Percentiles rank a stretch among this genome's conserved stretches.
Evolutionary conservation across 371 early-diverging fungal species (phyloP).

Genomic region (Chytridium lagenaria): DNA sequence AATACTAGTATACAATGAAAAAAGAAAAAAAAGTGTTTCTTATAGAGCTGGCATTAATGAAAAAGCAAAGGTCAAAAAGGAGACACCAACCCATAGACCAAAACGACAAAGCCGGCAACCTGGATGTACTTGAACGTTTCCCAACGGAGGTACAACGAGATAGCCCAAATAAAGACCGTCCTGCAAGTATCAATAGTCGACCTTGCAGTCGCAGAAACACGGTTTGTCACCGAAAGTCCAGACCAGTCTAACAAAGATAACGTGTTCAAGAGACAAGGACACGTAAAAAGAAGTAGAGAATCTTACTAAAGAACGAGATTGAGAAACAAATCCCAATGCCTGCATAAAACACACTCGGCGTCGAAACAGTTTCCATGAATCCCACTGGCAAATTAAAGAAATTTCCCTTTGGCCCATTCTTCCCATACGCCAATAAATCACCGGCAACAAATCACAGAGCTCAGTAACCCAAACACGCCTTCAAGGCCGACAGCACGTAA

Average conservation of each 20-base stretch:
- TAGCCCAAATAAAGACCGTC: slow-evolving; percentile 95
- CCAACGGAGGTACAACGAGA: slow-evolving; percentile 89
- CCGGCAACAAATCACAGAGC: slow-evolving; percentile 75
- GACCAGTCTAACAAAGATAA: slow-evolving; percentile 85
- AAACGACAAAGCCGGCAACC: slow-evolving; percentile 81
- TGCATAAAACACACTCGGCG: slow-evolving; percentile 72
- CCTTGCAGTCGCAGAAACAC: slow-evolving; percentile 85
- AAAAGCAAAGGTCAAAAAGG: too few species aligned
- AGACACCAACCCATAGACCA: slow-evolving; percentile 72
- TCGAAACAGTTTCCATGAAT: slow-evolving; percentile 45
- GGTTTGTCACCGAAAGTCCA: slow-evolving; percentile 88
- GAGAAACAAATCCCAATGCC: slow-evolving; percentile 83
- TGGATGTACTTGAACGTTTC: slow-evolving; percentile 90
- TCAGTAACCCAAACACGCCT: slow-evolving; percentile 86
- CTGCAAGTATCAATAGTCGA: slow-evolving; percentile 96
- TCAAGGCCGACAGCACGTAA: slow-evolving; percentile 92
- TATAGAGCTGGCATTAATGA: too few species aligned
- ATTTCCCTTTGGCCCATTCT: slow-evolving; percentile 62
- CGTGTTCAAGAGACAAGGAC: too few species aligned
- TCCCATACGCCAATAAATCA: slow-evolving; percentile 75
- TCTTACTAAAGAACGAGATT: slow-evolving; percentile 83
- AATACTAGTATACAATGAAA: not conserved
- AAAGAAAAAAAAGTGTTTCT: too few species aligned
- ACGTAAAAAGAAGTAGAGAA: not conserved
- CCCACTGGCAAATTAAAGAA: slow-evolving; percentile 82